Percentiles rank a stretch among this genome's conserved stretches.
Conservation (phyloP, 208 protist genomes). For the Leishmania tarentolae region DNA sequence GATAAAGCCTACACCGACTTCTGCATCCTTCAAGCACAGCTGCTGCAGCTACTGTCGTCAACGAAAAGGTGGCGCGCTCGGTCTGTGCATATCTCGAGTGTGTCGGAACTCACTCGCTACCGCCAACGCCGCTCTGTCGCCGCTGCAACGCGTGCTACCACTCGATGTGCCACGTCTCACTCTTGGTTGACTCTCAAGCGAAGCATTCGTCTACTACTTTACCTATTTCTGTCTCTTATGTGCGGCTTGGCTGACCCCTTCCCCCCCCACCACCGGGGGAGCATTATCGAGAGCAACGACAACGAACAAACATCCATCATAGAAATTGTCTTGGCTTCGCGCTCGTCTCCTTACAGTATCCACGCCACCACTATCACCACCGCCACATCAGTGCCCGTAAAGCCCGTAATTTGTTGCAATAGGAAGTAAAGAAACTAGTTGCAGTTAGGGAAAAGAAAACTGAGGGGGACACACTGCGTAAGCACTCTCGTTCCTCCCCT, state of each 20-base stretch:
- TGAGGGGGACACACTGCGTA: not conserved
- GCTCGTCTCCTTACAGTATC: not conserved
- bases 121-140: not conserved
- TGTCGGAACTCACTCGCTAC: not conserved
- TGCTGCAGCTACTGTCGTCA: not conserved
- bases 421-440: not conserved
- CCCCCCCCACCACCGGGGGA: not conserved
- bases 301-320: not conserved
- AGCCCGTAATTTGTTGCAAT: not conserved
- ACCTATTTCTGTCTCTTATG: not conserved
- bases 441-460: not conserved
- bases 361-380: not conserved
- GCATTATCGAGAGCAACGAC: not conserved
- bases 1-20: not conserved
- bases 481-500: not conserved
- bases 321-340: not conserved
- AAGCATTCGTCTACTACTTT: not conserved
- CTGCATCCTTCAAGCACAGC: not conserved
- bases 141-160: not conserved
- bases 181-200: not conserved
- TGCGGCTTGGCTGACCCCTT: not conserved
- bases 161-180: not conserved
- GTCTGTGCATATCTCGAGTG: not conserved
- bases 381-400: not conserved
- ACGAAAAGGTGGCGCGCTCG: not conserved